Evolutionary conservation across 371 early-diverging fungal species (phyloP).

Genomic region (Circinella minor): DNA sequence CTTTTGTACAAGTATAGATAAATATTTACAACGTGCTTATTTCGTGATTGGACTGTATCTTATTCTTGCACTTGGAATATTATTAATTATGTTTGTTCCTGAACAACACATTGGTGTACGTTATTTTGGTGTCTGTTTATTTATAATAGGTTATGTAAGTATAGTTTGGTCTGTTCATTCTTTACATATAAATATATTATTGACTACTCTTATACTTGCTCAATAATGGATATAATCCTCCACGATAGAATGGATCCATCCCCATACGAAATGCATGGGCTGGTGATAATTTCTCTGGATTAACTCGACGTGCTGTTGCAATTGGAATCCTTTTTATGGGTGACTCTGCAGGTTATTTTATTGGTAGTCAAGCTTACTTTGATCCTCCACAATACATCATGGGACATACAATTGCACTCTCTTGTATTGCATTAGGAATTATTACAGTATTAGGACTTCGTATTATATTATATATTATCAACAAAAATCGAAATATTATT

Average conservation of each 20-base stretch:
- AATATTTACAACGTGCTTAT: constrained; percentile 31
- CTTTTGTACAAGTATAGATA: constrained; percentile 9
- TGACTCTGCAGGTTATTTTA: constrained; percentile 29
- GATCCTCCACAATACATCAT: constrained; percentile 15
- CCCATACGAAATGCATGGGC: not conserved
- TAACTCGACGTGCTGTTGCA: constrained; percentile 43
- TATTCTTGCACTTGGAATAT: constrained; percentile 28
- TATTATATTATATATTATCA: constrained; percentile 23
- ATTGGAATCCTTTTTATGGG: constrained; percentile 33
- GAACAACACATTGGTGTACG: constrained; percentile 12
- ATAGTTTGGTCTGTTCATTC: no score
- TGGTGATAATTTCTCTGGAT: constrained; percentile 17
- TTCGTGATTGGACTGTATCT: constrained; percentile 29
- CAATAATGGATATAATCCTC: not conserved
- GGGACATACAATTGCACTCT: constrained; percentile 15
- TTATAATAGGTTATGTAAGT: no score
- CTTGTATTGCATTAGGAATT: constrained; percentile 25
- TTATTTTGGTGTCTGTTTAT: constrained; percentile 22
- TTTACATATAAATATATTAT: no score
- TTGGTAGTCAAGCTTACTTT: constrained; percentile 42
- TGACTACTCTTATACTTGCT: no score
- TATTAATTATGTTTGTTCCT: constrained; percentile 31
- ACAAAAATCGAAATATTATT: constrained; percentile 22
- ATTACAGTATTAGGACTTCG: constrained; percentile 24
- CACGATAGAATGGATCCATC: not conserved